Evolutionary conservation across 805 yeast species (phyloP).

Genomic region (Candida sphagnicola): DNA sequence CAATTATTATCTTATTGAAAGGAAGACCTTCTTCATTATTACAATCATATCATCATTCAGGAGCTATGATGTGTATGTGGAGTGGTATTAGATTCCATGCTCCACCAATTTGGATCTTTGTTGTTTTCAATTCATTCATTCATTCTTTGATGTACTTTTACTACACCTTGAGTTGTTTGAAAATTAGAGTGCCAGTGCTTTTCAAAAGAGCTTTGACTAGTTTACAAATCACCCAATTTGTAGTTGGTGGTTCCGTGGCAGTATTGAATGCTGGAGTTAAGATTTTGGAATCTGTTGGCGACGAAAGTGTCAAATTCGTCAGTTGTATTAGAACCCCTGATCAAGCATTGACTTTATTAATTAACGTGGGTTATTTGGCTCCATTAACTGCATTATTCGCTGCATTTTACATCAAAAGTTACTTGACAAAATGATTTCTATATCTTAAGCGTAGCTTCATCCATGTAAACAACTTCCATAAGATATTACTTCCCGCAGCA

Average conservation of each 20-base stretch:
- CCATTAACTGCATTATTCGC: slow-evolving; percentile 66
- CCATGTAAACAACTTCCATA: too few species aligned
- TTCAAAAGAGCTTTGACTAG: slow-evolving; percentile 60
- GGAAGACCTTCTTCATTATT: slow-evolving; percentile 63
- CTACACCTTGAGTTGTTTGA: slow-evolving; percentile 57
- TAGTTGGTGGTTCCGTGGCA: slow-evolving; percentile 68
- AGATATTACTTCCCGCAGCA: too few species aligned
- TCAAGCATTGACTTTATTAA: slow-evolving; percentile 57
- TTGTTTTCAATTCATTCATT: slow-evolving; percentile 74
- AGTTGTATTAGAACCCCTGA: slow-evolving; percentile 55
- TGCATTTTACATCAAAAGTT: slow-evolving; percentile 60
- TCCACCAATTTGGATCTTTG: slow-evolving; percentile 79
- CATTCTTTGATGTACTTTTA: slow-evolving; percentile 73
- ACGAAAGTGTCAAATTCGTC: slow-evolving; percentile 20
- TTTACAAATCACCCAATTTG: slow-evolving; percentile 65
- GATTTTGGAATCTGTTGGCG: slow-evolving; percentile 48
- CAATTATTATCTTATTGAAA: slow-evolving; percentile 60
- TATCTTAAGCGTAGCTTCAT: too few species aligned
- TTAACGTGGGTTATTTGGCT: slow-evolving; percentile 61
- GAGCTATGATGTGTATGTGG: slow-evolving; percentile 83
- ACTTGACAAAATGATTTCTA: slow-evolving; percentile 25
- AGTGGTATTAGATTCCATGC: slow-evolving; percentile 65
- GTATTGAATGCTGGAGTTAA: slow-evolving; percentile 57
- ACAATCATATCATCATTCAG: slow-evolving; percentile 75
- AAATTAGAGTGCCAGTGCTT: slow-evolving; percentile 51